phyloP scores from a whole-genome alignment of 306 rosid genomes.

The Pyrus bretschneideri region DNA sequence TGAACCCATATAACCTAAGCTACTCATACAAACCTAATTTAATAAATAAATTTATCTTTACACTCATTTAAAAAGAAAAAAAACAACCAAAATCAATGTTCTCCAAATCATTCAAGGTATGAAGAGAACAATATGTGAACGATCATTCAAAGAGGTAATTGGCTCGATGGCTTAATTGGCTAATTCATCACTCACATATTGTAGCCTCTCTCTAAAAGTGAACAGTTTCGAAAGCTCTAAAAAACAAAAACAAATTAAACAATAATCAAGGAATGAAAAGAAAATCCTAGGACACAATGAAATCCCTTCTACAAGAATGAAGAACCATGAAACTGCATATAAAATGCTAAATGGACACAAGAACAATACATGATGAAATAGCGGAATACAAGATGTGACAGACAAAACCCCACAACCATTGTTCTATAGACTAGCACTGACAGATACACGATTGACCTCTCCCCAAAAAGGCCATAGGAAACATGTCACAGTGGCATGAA shows the following conservation, averaged over 20 bases:
- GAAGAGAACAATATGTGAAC: too few species aligned
- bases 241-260: not conserved
- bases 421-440: not conserved
- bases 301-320: not conserved
- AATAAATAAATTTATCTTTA: too few species aligned
- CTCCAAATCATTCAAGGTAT: too few species aligned
- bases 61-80: too few species aligned
- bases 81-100: too few species aligned
- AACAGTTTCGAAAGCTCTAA: too few species aligned
- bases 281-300: not conserved
- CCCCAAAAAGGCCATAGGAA: not conserved
- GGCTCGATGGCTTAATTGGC: too few species aligned
- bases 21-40: too few species aligned
- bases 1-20: too few species aligned
- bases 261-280: not conserved
- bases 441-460: not conserved
- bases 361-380: not conserved
- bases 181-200: too few species aligned
- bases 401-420: not conserved
- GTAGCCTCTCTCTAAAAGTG: too few species aligned
- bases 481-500: not conserved
- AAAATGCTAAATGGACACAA: not conserved
- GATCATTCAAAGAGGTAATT: too few species aligned
- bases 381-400: not conserved
- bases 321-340: not conserved